phyloP scores from a whole-genome alignment of 2,329 filamentous ascomycete genomes.

The Lachnellula hyalina region DNA sequence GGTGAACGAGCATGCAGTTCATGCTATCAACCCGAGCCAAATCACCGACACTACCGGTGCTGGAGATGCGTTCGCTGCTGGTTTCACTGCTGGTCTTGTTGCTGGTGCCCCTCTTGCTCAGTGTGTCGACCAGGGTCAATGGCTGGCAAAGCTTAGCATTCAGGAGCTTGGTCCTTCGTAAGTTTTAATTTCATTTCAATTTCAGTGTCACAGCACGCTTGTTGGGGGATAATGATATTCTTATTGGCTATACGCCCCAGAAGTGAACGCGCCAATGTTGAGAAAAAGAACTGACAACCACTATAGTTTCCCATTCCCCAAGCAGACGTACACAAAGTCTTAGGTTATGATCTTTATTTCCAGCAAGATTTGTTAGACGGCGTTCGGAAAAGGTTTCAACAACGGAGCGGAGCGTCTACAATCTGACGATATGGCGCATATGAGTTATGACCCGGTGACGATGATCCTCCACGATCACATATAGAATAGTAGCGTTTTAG shows the following conservation, averaged over 20 bases:
- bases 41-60: constrained; percentile 98
- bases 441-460: constrained; percentile 23
- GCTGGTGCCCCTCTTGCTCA: constrained; percentile 75
- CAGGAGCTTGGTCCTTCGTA: constrained; percentile 94
- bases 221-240: neutral
- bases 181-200: constrained; percentile 39
- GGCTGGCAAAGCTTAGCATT: constrained; percentile 91
- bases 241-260: neutral
- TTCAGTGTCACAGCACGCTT: constrained; percentile 1
- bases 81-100: constrained; percentile 84
- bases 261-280: neutral
- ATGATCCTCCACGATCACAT: constrained; percentile 34
- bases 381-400: constrained; percentile 52
- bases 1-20: constrained; percentile 75
- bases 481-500: constrained; percentile 25
- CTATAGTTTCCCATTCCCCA: constrained; percentile 71
- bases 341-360: constrained; percentile 30
- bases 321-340: constrained; percentile 62
- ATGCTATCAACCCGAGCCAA: constrained; percentile 66
- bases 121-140: constrained; percentile 87
- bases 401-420: constrained; percentile 35
- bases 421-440: constrained; percentile 26
- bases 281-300: constrained; percentile 21
- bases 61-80: constrained; percentile 93
- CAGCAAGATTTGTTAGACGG: constrained; percentile 35